These are phyloP conservation scores for Aureobasidium mangrovei DNA, from an alignment of 2,329 filamentous ascomycete genomes.

Conservation along the genomic window DNA sequence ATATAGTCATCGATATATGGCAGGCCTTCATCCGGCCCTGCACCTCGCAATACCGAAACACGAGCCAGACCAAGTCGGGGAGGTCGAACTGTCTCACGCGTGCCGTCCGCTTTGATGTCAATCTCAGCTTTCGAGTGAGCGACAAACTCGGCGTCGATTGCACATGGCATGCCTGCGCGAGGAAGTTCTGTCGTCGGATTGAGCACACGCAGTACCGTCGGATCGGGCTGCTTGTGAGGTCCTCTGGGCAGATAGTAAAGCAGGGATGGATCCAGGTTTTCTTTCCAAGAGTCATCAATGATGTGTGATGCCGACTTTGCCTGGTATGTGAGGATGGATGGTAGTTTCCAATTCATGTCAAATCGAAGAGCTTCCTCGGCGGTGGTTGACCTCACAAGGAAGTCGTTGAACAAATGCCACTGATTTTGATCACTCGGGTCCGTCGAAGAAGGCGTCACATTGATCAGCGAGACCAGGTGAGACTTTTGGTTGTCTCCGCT, in stretches of 20 bases:
- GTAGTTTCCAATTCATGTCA: slow-evolving; percentile 85
- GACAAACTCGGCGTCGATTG: slow-evolving; percentile 94
- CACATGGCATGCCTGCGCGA: slow-evolving; percentile 59
- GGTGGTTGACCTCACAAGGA: slow-evolving; percentile 72
- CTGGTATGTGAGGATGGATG: slow-evolving; percentile 81
- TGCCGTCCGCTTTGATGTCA: slow-evolving; percentile 89
- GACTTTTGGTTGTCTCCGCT: slow-evolving; percentile 76
- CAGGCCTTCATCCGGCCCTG: slow-evolving; percentile 65
- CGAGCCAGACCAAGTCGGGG: slow-evolving; percentile 87
- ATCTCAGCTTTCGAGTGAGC: slow-evolving; percentile 88
- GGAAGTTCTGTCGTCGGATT: slow-evolving; percentile 55
- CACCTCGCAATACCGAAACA: slow-evolving; percentile 78
- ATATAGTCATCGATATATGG: slow-evolving; percentile 99
- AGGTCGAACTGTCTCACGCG: slow-evolving; percentile 82
- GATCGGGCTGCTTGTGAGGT: slow-evolving; percentile 33
- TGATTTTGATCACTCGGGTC: slow-evolving; percentile 53
- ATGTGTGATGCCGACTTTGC: slow-evolving; percentile 69
- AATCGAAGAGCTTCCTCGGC: slow-evolving; percentile 81
- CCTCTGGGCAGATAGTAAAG: slow-evolving; percentile 48
- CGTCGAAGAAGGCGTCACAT: slow-evolving; percentile 61
- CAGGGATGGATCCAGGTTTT: slow-evolving; percentile 71
- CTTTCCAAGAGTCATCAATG: slow-evolving; percentile 80
- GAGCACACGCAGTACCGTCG: slow-evolving; percentile 53
- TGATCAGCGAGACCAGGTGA: slow-evolving; percentile 84
- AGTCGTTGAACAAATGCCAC: slow-evolving; percentile 98